Conservation (phyloP, 2,329 filamentous ascomycete species). For the Penicillium sp. region DNA sequence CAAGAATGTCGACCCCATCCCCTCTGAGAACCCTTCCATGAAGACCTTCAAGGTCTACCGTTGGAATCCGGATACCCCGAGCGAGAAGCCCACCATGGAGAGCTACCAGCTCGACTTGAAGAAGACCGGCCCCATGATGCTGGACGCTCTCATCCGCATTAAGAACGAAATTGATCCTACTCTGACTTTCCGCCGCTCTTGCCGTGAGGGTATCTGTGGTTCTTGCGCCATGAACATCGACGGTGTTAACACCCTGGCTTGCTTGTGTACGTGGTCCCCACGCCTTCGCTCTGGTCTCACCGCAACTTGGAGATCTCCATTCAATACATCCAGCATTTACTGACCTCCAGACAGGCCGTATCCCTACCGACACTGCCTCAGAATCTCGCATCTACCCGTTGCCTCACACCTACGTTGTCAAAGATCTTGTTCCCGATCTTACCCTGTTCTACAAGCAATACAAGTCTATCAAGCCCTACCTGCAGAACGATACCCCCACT, state of each 20-base stretch:
- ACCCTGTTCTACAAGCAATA: slow-evolving; percentile 99
- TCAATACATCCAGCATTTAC: not conserved
- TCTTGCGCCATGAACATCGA: slow-evolving; percentile 99
- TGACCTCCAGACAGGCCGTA: slow-evolving; percentile 67
- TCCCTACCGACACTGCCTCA: slow-evolving; percentile 76
- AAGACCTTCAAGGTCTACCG: slow-evolving; percentile 99
- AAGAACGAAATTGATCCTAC: slow-evolving; percentile 99
- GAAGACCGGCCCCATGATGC: slow-evolving; percentile 98
- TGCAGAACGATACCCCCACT: slow-evolving; percentile 83
- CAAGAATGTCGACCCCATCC: slow-evolving; percentile 57
- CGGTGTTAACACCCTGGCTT: slow-evolving; percentile 95
- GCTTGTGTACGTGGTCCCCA: slow-evolving; percentile 74
- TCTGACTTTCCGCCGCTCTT: slow-evolving; percentile 91
- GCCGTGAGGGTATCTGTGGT: slow-evolving; percentile 96
- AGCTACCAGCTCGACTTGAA: slow-evolving; percentile 92
- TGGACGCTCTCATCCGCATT: slow-evolving; percentile 94
- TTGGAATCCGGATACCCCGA: slow-evolving; percentile 93
- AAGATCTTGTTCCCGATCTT: slow-evolving; percentile 96
- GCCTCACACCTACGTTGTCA: slow-evolving; percentile 98
- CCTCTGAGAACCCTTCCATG: slow-evolving; percentile 60
- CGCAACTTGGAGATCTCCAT: not conserved
- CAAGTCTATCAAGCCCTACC: slow-evolving; percentile 98
- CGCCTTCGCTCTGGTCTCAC: not conserved
- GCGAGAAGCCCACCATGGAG: slow-evolving; percentile 94
- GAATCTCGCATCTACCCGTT: slow-evolving; percentile 96